Evolutionary conservation across 805 yeast species (phyloP), one percentile per base, ranked within the genome.

Genomic region (Barnettozyma siamensis): DNA sequence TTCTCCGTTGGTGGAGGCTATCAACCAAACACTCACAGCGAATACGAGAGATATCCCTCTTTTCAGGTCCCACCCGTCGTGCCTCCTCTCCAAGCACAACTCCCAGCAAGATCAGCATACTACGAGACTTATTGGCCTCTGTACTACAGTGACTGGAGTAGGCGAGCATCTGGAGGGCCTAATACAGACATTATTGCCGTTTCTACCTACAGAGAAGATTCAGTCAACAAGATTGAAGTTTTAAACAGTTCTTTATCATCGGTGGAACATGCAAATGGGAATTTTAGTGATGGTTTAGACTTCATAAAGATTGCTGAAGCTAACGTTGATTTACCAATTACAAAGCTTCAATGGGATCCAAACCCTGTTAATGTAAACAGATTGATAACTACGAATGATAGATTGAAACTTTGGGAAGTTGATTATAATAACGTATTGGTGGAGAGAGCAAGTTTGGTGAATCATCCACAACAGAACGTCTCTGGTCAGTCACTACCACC

Each of bases 151-250:
- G 82, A 75, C 46, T 78, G 85, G 85, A 51, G 74, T 5, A 46
- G 48, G 19, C 48, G 64, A n/a, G 48, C 46, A 5, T 48, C 51
- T 9, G 5, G 21, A 3, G n/a, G 26, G 3, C 57, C 65, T 3
- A 67, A 66, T 2, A 44, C 55, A 10, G 80, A 78, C 8, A 64
- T 70, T 35, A 61, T 85, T 7, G 93, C 87, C 0, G 57, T 83
- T n/a, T 72, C 81, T n/a, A 75, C 95, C 0, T 87, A 79, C 57
- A 75, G 84, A 44, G 97, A 89, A 59, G 95, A 87, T 38, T 66
- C 78, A 21, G 66, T 70, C 31, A 89, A 89, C 62, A 75, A 76
- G 49, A 58, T 88, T 20, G 80, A 78, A 54, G 60, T 83, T 1
- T 47, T 74, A 9, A 61, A 64, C 35, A 73, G 75, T 0, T 34